A percentile compares a stretch with the other conserved stretches of the same genome.
Conservation (phyloP, 106 monocot species). For the Dactylorhiza incarnata region DNA sequence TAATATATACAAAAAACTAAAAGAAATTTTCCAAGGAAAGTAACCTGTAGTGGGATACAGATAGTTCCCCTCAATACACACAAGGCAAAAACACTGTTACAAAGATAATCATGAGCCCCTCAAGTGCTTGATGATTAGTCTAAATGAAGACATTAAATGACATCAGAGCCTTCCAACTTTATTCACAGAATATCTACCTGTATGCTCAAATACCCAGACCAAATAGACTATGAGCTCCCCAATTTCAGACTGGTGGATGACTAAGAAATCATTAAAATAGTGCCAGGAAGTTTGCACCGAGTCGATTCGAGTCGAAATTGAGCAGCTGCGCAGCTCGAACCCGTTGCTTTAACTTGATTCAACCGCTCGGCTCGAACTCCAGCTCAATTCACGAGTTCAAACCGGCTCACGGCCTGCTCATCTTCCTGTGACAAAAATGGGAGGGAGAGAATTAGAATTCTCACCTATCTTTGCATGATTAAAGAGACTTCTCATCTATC, state of each 20-base stretch:
- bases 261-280: neutral
- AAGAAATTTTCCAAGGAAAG: neutral
- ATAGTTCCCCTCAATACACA: neutral
- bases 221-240: neutral
- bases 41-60: neutral
- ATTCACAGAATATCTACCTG: neutral
- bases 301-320: neutral
- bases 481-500: too few relatives aligned
- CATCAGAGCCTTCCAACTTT: neutral
- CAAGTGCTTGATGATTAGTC: constrained; percentile 9
- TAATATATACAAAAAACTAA: too few relatives aligned
- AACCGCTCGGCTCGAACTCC: neutral
- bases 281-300: neutral
- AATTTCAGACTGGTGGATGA: constrained; percentile 4
- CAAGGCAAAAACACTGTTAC: neutral
- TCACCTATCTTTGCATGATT: too few relatives aligned
- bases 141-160: neutral
- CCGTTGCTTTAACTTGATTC: too few relatives aligned
- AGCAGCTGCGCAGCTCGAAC: neutral
- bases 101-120: constrained; percentile 2
- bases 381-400: neutral
- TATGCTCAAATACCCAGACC: neutral
- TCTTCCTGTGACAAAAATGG: neutral
- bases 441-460: too few relatives aligned
- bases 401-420: neutral